phyloP scores from a whole-genome alignment of 169 alveolate species.

The Eimeria tenella region DNA sequence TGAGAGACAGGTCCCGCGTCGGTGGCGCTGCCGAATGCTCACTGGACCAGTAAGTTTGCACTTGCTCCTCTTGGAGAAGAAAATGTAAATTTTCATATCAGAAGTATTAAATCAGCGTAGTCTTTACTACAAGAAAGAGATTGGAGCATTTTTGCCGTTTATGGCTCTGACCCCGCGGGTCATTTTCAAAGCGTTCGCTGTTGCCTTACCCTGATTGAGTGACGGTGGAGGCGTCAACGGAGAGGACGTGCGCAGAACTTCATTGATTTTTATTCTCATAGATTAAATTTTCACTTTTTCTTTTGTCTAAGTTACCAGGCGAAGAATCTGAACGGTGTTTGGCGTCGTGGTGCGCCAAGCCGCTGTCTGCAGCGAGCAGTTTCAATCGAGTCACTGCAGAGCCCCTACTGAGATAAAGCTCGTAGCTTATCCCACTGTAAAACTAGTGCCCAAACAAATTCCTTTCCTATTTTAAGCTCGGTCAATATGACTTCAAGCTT shows the following conservation, averaged over 20 bases:
- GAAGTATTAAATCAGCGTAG: not conserved
- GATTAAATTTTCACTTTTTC: too few relatives aligned
- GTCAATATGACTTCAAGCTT: not conserved
- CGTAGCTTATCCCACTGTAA: not conserved
- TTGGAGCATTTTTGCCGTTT: too few relatives aligned
- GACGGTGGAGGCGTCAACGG: not conserved
- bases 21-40: not conserved
- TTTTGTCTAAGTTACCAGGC: not conserved
- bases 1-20: not conserved
- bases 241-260: not conserved
- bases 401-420: not conserved
- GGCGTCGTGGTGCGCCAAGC: not conserved
- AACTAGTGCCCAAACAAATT: not conserved
- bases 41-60: slow-evolving; percentile 17
- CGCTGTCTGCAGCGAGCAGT: slow-evolving; percentile 1
- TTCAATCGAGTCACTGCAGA: not conserved
- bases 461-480: not conserved
- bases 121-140: not conserved
- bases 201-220: not conserved
- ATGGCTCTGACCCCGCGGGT: not conserved
- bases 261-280: too few relatives aligned
- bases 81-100: not conserved
- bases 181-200: not conserved
- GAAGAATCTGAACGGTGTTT: not conserved
- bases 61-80: not conserved